Evolutionary conservation across 306 rosid species (phyloP), one percentile per base, ranked within the genome.

Genomic region (Glycine latifolia): DNA sequence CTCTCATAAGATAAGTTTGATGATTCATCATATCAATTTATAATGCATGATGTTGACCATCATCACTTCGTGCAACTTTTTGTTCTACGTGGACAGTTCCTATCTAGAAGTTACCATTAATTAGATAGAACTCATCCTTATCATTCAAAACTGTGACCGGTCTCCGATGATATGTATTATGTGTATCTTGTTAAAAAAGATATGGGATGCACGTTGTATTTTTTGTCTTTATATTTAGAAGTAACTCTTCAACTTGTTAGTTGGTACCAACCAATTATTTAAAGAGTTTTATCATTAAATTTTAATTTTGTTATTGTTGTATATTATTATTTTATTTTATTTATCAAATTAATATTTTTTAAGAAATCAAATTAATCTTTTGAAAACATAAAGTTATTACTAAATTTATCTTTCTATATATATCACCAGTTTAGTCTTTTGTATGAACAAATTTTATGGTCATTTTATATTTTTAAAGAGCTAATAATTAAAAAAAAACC

Each of bases 1-100:
- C 15, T 14, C 49, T n/a, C 13, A 17, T 31, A 3, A 60, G 80
- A 76, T 76, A 76, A 76, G 80, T 14, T 76, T 47, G 71, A 60
- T 76, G 80, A 61, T 76, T 76, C 59, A 61, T 60, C 33, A 20
- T 7, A 26, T 26, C 46, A 9, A 31, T 7, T 59, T 13, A 0
- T 5, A 54, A 8, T 46, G 58, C 47, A 8, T 20, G 70, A 60
- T 46, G 69, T 47, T 76, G 71, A 76, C 71, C 10, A 54, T 55
- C 6, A n/a, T n/a, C 13, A 66, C n/a, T 65, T 13, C 3, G 35
- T 59, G 47, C 61, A 50, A 12, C 5, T 16, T 49, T 16, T 17
- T 3, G 37, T 8, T 0, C 65, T 9, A 59, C 26, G 37, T 20
- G 46, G 46, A 26, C 62, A 13, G 4, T 8, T 59, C 2, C 6